A percentile compares a stretch with the other conserved stretches of the same genome.
Evolutionary conservation across 495 filamentous ascomycete species (phyloP).

Genomic region (Daldinia caldariorum): DNA sequence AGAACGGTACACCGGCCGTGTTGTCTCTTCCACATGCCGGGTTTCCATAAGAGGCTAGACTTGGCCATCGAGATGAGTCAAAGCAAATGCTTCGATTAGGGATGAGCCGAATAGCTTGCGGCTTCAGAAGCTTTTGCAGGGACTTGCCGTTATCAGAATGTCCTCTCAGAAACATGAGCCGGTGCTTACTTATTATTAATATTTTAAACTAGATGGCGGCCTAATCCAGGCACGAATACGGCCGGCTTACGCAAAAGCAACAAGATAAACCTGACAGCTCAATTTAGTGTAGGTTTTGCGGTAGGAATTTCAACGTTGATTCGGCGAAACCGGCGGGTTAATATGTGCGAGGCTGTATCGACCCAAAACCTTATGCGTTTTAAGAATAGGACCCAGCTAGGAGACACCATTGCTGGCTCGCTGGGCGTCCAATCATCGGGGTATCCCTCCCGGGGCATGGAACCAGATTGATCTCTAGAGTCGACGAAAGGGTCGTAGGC

Average conservation of each 20-base stretch:
- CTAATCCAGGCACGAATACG: slow-evolving; percentile 31
- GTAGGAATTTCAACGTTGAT: slow-evolving; percentile 33
- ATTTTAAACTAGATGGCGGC: slow-evolving; percentile 25
- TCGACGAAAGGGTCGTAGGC: slow-evolving; percentile 22
- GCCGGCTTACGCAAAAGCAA: slow-evolving; percentile 44
- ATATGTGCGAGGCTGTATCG: slow-evolving; percentile 45
- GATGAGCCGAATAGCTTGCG: slow-evolving; percentile 26
- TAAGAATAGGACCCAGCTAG: slow-evolving; percentile 26
- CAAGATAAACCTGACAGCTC: slow-evolving; percentile 38
- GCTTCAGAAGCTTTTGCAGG: slow-evolving; percentile 20
- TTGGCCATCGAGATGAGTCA: slow-evolving; percentile 15
- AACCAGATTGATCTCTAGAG: slow-evolving; percentile 22
- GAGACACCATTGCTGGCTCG: slow-evolving; percentile 27
- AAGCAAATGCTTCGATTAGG: slow-evolving; percentile 14
- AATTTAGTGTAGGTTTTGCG: slow-evolving; percentile 39
- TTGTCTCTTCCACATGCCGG: slow-evolving; percentile 32
- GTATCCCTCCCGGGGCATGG: slow-evolving; percentile 34
- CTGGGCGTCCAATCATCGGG: slow-evolving; percentile 41
- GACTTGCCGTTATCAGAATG: slow-evolving; percentile 37
- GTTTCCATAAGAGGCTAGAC: slow-evolving; percentile 31
- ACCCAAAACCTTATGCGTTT: slow-evolving; percentile 30
- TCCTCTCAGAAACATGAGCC: slow-evolving; percentile 42
- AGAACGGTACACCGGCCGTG: slow-evolving; percentile 27
- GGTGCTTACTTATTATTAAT: slow-evolving; percentile 43
- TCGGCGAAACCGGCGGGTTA: slow-evolving; percentile 44